Evolutionary conservation across 1,284 basidiomycete genomes (phyloP), one percentile per base, ranked within the genome.

Genomic region (Anthracocystis walkeri): DNA sequence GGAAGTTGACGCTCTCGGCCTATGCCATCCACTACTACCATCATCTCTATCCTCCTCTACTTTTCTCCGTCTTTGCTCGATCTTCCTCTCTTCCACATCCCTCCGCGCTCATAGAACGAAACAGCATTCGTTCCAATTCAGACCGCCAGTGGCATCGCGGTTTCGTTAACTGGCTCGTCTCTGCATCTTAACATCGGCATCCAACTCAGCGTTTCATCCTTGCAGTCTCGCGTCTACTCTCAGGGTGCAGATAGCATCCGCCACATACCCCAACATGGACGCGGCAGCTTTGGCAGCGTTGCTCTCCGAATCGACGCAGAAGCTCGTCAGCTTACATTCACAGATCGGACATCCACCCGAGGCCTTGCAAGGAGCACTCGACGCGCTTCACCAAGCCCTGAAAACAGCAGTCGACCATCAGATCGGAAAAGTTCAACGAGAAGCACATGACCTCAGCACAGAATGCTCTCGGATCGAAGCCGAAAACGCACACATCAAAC

Each of bases 361-460:
- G 21, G 65, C 78, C 23, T 58, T 82, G 4, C 71, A 79, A 60
- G 61, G 61, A 14, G 76, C 82, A 1, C 73, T 82, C 52, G 75
- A 75, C 4, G 68, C 75, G 1, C 77, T 83, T 11, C 78, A 78
- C n/a, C 63, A 76, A 12, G 77, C 81, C 3, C 68, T 84, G 18
- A 75, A 79, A 54, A 67, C 74, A 25, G 82, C 82, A 0, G 78
- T 83, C 25, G 75, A 82, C 38, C 76, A 75, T n/a, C 77, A 84
- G 71, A 70, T 84, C 25, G 69, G 60, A 25, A 62, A 60, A 12
- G 80, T 79, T n/a, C 62, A 79, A 38, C 60, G 60, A 20, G 76
- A 81, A 40, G 81, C 82, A 8, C 65, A 72, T 4, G 63, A 70
- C 18, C 73, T 80, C 18, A 66, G 65, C 38, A 56, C 58, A 21